These are phyloP conservation scores for Colletotrichum liaoningense DNA, from an alignment of 2,329 filamentous ascomycete species.

Conservation along the genomic window DNA sequence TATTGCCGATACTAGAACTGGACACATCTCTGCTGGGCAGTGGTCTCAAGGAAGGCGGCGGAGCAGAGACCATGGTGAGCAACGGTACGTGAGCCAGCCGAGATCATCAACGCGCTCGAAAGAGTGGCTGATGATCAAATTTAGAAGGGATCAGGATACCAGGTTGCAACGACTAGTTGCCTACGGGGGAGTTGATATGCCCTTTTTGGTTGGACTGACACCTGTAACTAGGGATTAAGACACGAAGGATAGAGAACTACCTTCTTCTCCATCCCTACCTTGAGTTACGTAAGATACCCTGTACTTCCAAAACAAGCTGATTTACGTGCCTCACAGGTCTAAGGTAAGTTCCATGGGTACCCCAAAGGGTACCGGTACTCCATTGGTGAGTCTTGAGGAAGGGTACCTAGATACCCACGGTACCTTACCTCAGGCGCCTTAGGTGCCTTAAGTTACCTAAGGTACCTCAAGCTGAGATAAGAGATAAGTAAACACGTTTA, in stretches of 20 bases:
- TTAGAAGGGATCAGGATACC: not conserved
- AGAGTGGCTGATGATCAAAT: not conserved
- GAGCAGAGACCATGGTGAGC: constrained; percentile 12
- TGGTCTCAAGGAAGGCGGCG: constrained; percentile 1
- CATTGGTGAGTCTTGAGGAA: too few relatives aligned
- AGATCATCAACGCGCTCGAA: not conserved
- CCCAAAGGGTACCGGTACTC: too few relatives aligned
- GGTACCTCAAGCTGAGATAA: not conserved
- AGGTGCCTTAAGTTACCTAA: not conserved
- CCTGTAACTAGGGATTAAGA: too few relatives aligned
- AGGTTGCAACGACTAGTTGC: not conserved
- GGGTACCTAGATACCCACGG: too few relatives aligned
- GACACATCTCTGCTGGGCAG: constrained; percentile 32
- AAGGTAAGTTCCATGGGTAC: too few relatives aligned
- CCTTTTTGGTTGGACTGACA: not conserved
- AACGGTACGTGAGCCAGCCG: not conserved
- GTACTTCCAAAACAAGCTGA: too few relatives aligned
- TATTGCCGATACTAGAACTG: constrained; percentile 3
- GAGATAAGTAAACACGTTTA: not conserved
- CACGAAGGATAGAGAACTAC: too few relatives aligned
- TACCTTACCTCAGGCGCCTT: not conserved
- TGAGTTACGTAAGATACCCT: too few relatives aligned
- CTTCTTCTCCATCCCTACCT: too few relatives aligned
- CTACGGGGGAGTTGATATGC: not conserved
- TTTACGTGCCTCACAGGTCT: too few relatives aligned